phyloP scores from a whole-genome alignment of 2,329 filamentous ascomycete genomes.

The Exutisphaerella laricina region DNA sequence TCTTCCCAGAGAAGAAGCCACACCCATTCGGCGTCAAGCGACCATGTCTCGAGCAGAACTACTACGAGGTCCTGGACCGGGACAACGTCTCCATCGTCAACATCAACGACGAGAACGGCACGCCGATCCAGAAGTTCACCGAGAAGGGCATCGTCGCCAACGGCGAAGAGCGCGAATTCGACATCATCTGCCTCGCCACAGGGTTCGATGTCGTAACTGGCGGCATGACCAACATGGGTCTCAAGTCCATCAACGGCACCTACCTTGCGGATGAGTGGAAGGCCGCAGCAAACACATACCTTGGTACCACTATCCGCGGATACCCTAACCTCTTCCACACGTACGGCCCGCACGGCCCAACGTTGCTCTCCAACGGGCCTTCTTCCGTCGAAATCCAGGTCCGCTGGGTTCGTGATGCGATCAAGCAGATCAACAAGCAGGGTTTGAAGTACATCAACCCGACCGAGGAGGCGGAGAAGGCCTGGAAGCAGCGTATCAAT shows the following conservation, averaged over 20 bases:
- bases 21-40: constrained; percentile 46
- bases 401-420: constrained; percentile 34
- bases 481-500: constrained; percentile 29
- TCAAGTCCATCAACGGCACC: constrained; percentile 35
- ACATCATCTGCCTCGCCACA: constrained; percentile 44
- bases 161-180: constrained; percentile 40
- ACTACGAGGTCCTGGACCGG: constrained; percentile 42
- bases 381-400: constrained; percentile 40
- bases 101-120: constrained; percentile 34
- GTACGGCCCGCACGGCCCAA: constrained; percentile 42
- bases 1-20: constrained; percentile 42
- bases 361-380: constrained; percentile 41
- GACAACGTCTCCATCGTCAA: constrained; percentile 41
- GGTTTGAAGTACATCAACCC: constrained; percentile 27
- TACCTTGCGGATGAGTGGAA: constrained; percentile 39
- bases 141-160: constrained; percentile 42
- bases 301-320: constrained; percentile 38
- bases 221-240: constrained; percentile 42
- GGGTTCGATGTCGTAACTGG: constrained; percentile 45
- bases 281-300: constrained; percentile 39
- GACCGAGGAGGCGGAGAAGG: constrained; percentile 25
- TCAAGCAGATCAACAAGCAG: constrained; percentile 24
- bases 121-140: constrained; percentile 39
- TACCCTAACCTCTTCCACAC: constrained; percentile 31
- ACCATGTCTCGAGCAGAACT: constrained; percentile 44